A percentile compares a stretch with the other conserved stretches of the same genome.
phyloP scores from a whole-genome alignment of 257 asterid genomes.

The Scutellaria minor region DNA sequence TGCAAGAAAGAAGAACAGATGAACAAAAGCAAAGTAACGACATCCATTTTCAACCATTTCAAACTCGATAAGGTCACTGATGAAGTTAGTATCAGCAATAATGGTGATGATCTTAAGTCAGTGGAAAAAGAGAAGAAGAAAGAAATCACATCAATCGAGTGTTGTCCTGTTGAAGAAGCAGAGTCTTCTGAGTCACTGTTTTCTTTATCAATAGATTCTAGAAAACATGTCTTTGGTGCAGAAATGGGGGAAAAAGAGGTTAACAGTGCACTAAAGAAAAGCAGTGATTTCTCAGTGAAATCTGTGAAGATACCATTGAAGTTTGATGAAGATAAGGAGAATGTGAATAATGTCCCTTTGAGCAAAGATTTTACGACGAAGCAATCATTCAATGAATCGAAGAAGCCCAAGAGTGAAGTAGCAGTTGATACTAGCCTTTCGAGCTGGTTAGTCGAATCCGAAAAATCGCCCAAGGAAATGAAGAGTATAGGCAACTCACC shows the following conservation, averaged over 20 bases:
- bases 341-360: slow-evolving; percentile 10
- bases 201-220: slow-evolving; percentile 61
- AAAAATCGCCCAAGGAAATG: slow-evolving; percentile 34
- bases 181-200: slow-evolving; percentile 60
- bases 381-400: not conserved
- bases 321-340: slow-evolving; percentile 48
- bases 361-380: slow-evolving; percentile 32
- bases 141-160: not conserved
- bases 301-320: not conserved
- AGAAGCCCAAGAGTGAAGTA: slow-evolving; percentile 30
- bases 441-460: slow-evolving; percentile 62
- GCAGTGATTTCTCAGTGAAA: not conserved
- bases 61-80: not conserved
- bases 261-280: slow-evolving; percentile 41
- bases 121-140: slow-evolving; percentile 14
- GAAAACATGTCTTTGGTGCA: slow-evolving; percentile 33
- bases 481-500: slow-evolving; percentile 42
- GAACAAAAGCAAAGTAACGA: slow-evolving; percentile 5
- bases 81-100: not conserved
- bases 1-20: slow-evolving; percentile 23
- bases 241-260: slow-evolving; percentile 50
- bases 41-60: slow-evolving; percentile 19
- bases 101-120: not conserved
- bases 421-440: slow-evolving; percentile 72
- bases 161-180: not conserved